Evolutionary conservation across 2,329 filamentous ascomycete species (phyloP).

Genomic region (Cladorrhinum sp.): DNA sequence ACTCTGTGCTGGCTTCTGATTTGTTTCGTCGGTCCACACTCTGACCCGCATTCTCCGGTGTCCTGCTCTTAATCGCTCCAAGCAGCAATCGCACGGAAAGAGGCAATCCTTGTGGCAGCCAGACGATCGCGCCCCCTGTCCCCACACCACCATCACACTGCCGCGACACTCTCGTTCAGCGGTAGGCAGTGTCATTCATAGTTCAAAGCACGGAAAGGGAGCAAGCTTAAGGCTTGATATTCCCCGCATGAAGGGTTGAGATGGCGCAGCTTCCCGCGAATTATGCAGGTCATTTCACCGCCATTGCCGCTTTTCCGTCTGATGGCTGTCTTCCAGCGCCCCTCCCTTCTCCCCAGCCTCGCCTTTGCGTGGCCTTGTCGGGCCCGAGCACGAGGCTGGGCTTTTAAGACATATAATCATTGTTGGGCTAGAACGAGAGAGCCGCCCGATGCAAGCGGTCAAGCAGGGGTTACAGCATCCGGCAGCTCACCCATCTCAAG

Average conservation of each 20-base stretch:
- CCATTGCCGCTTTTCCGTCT: background rate
- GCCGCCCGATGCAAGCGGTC: background rate
- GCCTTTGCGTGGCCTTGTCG: background rate
- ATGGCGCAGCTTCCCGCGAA: too few relatives aligned
- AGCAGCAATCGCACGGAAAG: background rate
- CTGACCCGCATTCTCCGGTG: too few relatives aligned
- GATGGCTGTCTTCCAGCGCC: background rate
- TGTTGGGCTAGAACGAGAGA: background rate
- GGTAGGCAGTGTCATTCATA: too few relatives aligned
- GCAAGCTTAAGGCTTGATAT: too few relatives aligned
- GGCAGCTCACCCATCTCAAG: conserved; percentile 26
- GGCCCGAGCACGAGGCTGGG: background rate
- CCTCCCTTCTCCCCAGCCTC: background rate
- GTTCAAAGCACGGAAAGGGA: too few relatives aligned
- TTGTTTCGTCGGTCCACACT: too few relatives aligned
- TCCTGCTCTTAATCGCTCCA: background rate
- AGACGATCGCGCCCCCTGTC: background rate
- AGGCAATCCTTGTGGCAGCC: background rate
- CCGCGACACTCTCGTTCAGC: too few relatives aligned
- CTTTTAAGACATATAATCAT: background rate
- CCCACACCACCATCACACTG: too few relatives aligned
- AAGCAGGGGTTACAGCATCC: conserved; percentile 22
- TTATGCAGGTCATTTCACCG: too few relatives aligned
- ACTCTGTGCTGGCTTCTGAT: too few relatives aligned
- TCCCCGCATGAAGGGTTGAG: too few relatives aligned